Evolutionary conservation across 768 basidiomycete species (phyloP), one percentile per base, ranked within the genome.

Genomic region (Tubosaeta brunneosetosa): DNA sequence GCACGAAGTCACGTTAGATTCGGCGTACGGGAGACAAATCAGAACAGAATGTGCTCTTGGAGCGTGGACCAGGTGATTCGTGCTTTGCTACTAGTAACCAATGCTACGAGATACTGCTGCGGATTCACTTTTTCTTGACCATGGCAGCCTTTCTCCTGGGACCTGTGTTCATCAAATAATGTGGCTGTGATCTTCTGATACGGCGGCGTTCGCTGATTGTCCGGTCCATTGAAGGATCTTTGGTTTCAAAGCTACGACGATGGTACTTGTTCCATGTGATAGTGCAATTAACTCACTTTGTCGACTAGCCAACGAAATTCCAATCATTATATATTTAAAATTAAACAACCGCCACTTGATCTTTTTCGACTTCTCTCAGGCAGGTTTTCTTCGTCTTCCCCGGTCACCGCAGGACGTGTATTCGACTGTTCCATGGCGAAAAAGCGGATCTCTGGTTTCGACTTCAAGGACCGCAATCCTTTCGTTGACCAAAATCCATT

Each of bases 401-500:
- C 34, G 17, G 25, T 55, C 53, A 47, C 41, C 61, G 55, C 60
- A 56, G 55, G 61, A 46, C 61, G 56, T 47, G 50, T 51, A 25
- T 46, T 55, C 42, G 37, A 53, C 32, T 33, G 27, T 26, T 55
- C 25, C 61, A 76, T 75, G 65, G 55, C 64, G 50, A 26, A 58
- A 40, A 79, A 77, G 56, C 80, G 79, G 34, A 78, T 74, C 14
- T 86, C 85, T 33, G 81, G 77, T 55, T 78, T 85, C 63, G 87
- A 89, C 70, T 87, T 86, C 65, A 80, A 81, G 31, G 86, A 88
- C 66, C 74, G 69, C 53, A 71, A 65, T 47, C 71, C 68, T 42
- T 66, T 75, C 49, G 62, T 80, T 22, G 79, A 81, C 48, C 75
- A 81, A 59, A 77, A 84, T 61, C 84, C 82, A 9, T 59, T 65